Percentiles rank a stretch among this genome's conserved stretches.
phyloP scores from a whole-genome alignment of 305 asterid genomes.

The Rubia occidens region DNA sequence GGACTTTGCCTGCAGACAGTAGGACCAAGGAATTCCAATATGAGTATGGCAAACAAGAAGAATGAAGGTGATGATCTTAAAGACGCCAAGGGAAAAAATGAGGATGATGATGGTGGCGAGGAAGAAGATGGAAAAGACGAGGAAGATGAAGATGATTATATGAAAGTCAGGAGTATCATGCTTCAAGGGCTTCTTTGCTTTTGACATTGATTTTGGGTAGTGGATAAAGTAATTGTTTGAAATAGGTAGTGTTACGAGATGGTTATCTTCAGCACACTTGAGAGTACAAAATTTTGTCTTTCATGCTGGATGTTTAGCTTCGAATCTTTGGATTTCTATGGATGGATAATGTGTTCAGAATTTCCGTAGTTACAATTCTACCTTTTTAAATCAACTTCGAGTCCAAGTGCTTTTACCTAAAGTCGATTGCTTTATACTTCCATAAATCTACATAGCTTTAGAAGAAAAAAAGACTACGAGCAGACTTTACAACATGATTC shows the following conservation, averaged over 20 bases:
- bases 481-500: too few relatives aligned
- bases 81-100: too few relatives aligned
- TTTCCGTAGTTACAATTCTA: not conserved
- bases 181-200: not conserved
- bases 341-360: not conserved
- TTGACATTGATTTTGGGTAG: not conserved
- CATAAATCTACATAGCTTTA: not conserved
- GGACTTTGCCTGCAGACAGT: slow-evolving; percentile 15
- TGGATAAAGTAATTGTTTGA: not conserved
- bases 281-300: not conserved
- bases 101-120: too few relatives aligned
- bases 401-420: not conserved
- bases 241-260: not conserved
- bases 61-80: too few relatives aligned
- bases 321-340: not conserved
- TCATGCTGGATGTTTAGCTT: not conserved
- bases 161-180: not conserved
- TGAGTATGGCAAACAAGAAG: too few relatives aligned
- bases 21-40: not conserved
- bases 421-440: not conserved
- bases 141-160: too few relatives aligned
- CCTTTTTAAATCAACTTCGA: not conserved
- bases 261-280: not conserved
- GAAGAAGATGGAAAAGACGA: too few relatives aligned
- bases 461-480: too few relatives aligned